These are phyloP conservation scores for Clarkia xantiana DNA, from an alignment of 345 rosid genomes.

Conservation along the genomic window DNA sequence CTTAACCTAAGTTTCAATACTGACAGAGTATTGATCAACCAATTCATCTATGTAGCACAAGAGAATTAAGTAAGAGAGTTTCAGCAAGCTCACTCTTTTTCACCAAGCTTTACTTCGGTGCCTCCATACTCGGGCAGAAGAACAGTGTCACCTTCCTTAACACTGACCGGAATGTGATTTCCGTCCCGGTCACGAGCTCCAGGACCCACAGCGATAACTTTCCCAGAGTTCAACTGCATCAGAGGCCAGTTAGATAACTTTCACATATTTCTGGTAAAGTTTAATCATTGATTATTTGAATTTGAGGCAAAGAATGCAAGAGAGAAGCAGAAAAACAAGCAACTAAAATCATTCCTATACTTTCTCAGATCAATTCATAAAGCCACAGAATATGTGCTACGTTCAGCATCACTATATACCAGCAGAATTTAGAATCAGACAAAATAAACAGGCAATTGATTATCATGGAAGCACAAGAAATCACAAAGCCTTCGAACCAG, in stretches of 20 bases:
- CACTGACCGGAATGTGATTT: conserved; percentile 38
- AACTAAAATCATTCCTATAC: too few relatives aligned
- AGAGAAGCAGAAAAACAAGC: too few relatives aligned
- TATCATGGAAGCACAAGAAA: too few relatives aligned
- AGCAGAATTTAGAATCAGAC: too few relatives aligned
- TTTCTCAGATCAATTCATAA: too few relatives aligned
- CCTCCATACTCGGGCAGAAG: conserved; percentile 67
- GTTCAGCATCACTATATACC: too few relatives aligned
- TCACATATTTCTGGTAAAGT: too few relatives aligned
- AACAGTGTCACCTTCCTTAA: conserved; percentile 77
- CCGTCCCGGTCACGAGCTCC: conserved; percentile 51
- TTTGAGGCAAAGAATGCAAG: too few relatives aligned
- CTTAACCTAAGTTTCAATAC: neutral
- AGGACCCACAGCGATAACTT: conserved; percentile 67
- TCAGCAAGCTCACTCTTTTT: conserved; percentile 37
- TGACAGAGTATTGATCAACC: neutral
- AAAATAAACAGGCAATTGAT: too few relatives aligned
- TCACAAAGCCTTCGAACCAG: too few relatives aligned
- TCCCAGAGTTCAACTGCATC: conserved; percentile 60
- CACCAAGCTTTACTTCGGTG: conserved; percentile 67
- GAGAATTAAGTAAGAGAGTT: neutral
- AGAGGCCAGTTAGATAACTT: neutral
- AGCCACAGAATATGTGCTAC: too few relatives aligned
- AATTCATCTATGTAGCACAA: neutral
- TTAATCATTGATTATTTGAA: too few relatives aligned